Conservation (phyloP, 331 rosid species). For the Rhamnella rubrinervis region DNA sequence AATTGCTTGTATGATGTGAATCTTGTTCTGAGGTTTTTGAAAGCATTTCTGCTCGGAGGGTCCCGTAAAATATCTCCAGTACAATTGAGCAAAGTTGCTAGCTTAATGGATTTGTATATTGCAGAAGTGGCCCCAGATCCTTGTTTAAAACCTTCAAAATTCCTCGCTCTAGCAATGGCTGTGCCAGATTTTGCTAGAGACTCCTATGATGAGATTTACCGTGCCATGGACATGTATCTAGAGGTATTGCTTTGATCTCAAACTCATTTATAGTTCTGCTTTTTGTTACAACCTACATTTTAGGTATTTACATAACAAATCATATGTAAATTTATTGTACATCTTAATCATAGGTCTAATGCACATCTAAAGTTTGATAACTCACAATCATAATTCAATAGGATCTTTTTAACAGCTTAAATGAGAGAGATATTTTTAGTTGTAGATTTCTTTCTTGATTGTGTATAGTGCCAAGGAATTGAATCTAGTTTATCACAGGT, state of each 20-base stretch:
- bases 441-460: not conserved
- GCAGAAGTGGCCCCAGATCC: constrained; percentile 98
- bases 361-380: not conserved
- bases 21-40: constrained; percentile 72
- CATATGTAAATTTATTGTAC: not conserved
- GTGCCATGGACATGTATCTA: constrained; percentile 75
- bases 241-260: constrained; percentile 51
- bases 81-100: constrained; percentile 58
- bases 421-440: not conserved
- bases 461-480: not conserved
- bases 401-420: not conserved
- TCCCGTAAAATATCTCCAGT: constrained; percentile 24
- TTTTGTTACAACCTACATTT: not conserved
- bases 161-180: constrained; percentile 53
- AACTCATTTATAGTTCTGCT: not conserved
- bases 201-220: constrained; percentile 72
- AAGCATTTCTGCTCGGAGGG: constrained; percentile 51
- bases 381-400: not conserved
- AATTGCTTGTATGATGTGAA: constrained; percentile 73
- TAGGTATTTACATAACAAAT: not conserved
- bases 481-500: constrained; percentile 48
- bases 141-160: constrained; percentile 67
- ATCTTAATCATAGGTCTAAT: not conserved
- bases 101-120: constrained; percentile 68
- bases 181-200: constrained; percentile 77